A percentile compares a stretch with the other conserved stretches of the same genome.
These are phyloP conservation scores for Micromonas commoda DNA, from an alignment of 139 green algal genomes.

Conservation along the genomic window DNA sequence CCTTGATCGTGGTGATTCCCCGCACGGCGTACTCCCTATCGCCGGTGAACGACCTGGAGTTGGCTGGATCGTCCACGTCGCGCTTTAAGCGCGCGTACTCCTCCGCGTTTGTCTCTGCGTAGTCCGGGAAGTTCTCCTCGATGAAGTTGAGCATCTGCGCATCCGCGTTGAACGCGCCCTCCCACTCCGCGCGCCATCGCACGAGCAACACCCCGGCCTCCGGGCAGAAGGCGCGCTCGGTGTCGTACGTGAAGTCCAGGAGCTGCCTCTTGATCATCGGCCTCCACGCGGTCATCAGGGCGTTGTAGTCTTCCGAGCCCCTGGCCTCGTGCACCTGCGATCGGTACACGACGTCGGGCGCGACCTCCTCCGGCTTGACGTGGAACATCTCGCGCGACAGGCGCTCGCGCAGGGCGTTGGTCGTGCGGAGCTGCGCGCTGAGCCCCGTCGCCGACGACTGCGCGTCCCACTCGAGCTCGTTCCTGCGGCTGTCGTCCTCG, in stretches of 20 bases:
- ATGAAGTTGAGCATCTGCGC: neutral
- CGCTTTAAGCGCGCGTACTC: neutral
- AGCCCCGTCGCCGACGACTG: neutral
- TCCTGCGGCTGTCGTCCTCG: no score
- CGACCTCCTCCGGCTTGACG: neutral
- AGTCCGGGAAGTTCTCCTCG: neutral
- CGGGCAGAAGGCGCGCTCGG: neutral
- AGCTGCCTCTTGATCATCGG: neutral
- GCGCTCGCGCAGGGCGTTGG: neutral
- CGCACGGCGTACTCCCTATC: neutral
- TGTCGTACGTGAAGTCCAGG: constrained; percentile 2
- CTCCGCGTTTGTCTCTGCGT: neutral
- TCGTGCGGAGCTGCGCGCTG: neutral
- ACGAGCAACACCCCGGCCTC: constrained; percentile 14
- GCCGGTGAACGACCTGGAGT: neutral
- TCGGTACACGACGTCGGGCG: constrained; percentile 3
- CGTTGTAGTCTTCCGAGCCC: neutral
- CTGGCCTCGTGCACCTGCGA: constrained; percentile 10
- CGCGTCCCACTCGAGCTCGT: neutral
- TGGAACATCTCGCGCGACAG: neutral
- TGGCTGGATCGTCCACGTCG: neutral
- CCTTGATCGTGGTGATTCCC: constrained; percentile 14
- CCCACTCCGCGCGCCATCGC: constrained; percentile 10
- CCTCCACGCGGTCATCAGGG: neutral
- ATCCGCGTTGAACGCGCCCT: neutral